Base-by-base conservation (phyloP, 1,284 basidiomycete genomes). In the Schizophyllum commune region DNA sequence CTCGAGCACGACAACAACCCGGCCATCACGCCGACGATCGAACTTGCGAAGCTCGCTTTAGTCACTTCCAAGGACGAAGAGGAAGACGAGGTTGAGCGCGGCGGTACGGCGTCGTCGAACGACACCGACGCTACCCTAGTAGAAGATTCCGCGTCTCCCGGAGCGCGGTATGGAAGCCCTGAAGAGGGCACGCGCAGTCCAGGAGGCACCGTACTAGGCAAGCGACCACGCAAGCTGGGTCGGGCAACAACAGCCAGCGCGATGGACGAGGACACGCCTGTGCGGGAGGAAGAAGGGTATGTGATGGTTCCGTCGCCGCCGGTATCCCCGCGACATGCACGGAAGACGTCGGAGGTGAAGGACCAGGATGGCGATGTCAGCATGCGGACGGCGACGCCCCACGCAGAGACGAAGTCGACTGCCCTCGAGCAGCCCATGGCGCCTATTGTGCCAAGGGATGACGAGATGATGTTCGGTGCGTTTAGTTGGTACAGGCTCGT, bases 11-110 rank as follows among this genome's bases (percentile, higher is more conserved):
- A 81, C 61, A 81, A 86, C 51, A 74, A 77, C 1, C 72, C 85
- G 5, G 82, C 93, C 5, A 85, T 97, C 22, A 92, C 91, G 0
- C 94, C 94, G 0, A 86, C 88, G 4, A 77, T 93, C 55, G 92
- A 96, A 68, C 80, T 97, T 11, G 94, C 94, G 7, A 95, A 96
- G 70, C 82, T 97, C n/a, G 94, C 94, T 0, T 80, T 97, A 17
- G 89, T 96, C 19, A 94, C 94, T 2, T 90, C 92, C 2, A 85
- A 91, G 68, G 92, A 95, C 65, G 94, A 96, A 71, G 91, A 92
- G 69, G 89, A 92, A 63, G 91, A 92, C 62, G 88, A 90, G 64
- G 78, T 75, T n/a, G 85, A 87, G 64, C 82, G 81, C 67, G 80
- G 82, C 61, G 85, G 84, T 54, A 89, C 88, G 4, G 89, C 89